Conservation (phyloP, 116 monocot species). For the Cymodocea nodosa region DNA sequence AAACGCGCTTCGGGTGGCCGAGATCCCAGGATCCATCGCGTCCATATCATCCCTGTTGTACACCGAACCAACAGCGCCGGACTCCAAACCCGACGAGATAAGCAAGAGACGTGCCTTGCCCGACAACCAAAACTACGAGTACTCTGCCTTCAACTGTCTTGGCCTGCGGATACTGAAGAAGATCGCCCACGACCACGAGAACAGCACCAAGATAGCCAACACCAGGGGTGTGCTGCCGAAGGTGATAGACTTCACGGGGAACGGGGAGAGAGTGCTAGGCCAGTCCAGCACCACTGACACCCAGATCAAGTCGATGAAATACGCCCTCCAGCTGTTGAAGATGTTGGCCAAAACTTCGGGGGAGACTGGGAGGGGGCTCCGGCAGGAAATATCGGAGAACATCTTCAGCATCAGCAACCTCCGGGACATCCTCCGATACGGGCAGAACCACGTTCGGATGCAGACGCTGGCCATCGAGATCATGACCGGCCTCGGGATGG, state of each 20-base stretch:
- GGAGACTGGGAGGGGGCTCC: conserved; percentile 30
- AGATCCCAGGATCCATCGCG: too few species aligned
- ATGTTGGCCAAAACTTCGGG: conserved; percentile 60
- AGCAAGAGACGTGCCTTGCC: background rate
- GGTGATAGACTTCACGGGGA: conserved; percentile 41
- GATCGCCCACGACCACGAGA: too few species aligned
- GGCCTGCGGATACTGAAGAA: too few species aligned
- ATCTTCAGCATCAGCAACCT: too few species aligned
- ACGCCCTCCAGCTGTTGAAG: conserved; percentile 48
- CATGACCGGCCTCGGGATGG: too few species aligned
- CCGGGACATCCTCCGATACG: too few species aligned
- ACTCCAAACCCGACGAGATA: background rate
- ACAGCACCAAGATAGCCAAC: conserved; percentile 38
- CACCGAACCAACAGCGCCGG: too few species aligned
- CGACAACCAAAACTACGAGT: conserved; percentile 10
- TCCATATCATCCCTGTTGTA: too few species aligned
- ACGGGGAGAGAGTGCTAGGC: background rate
- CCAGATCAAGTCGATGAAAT: conserved; percentile 33
- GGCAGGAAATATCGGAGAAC: conserved; percentile 56
- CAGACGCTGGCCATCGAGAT: too few species aligned
- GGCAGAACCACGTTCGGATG: too few species aligned
- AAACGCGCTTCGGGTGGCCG: too few species aligned
- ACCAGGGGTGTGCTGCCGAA: conserved; percentile 37
- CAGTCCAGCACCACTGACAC: conserved; percentile 3
- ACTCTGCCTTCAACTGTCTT: conserved; percentile 25